Conservation (phyloP, 1,284 basidiomycete genomes). For the Prillingera fragicola region DNA sequence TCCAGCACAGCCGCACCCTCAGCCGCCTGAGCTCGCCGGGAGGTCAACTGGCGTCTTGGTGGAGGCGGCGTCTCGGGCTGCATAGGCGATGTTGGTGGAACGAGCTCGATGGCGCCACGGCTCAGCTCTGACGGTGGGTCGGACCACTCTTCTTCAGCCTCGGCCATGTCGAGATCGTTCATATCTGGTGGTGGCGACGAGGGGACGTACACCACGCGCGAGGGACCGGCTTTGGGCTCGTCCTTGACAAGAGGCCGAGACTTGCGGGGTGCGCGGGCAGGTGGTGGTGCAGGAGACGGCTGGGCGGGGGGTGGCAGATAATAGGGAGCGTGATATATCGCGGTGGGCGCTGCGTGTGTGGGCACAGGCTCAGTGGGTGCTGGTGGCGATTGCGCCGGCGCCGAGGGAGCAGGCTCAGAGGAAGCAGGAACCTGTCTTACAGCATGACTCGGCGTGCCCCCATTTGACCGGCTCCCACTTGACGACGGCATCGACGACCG, state of each 20-base stretch:
- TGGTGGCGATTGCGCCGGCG: no score
- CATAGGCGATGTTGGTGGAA: slow-evolving; percentile 24
- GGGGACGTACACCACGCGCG: slow-evolving; percentile 4
- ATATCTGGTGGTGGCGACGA: slow-evolving; percentile 18
- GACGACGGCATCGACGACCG: slow-evolving; percentile 29
- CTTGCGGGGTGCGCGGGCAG: background rate
- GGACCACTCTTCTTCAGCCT: slow-evolving; percentile 10
- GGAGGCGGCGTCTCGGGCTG: background rate
- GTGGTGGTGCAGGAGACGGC: background rate
- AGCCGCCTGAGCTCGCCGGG: slow-evolving; percentile 54
- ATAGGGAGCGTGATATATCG: no score
- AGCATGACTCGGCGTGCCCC: slow-evolving; percentile 4
- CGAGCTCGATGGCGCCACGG: slow-evolving; percentile 13
- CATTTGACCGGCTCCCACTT: background rate
- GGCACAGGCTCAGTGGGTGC: no score
- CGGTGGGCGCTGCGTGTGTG: no score
- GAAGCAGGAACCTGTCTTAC: no score
- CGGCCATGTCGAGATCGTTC: slow-evolving; percentile 29
- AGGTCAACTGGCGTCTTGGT: background rate
- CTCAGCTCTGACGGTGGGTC: background rate
- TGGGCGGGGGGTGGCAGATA: background rate
- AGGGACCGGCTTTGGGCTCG: slow-evolving; percentile 5
- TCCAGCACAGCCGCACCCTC: slow-evolving; percentile 42
- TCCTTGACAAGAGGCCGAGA: no score
- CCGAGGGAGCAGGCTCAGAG: no score